Evolutionary conservation across 225 moss, liverwort and hornwort genomes (phyloP), one percentile per base, ranked within the genome.

Genomic region (Straminergon stramineum): DNA sequence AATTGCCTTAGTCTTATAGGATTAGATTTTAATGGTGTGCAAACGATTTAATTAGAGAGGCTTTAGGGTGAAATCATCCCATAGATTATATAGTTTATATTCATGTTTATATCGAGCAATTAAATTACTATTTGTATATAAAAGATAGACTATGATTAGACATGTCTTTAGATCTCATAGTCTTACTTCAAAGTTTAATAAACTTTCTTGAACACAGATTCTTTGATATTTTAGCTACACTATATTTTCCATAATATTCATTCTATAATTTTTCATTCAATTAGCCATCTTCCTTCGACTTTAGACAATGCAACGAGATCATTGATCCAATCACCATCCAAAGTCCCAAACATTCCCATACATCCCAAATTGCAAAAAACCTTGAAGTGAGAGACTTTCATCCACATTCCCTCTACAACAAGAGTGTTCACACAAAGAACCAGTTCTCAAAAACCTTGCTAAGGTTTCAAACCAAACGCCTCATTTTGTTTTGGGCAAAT

Each of bases 381-480:
- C 31, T 48, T 31, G 11, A 48, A 17, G 31, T 48, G 7, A 75
- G 7, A 75, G 11, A 75, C 30, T 45, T 75, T 48, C 48, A 18
- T 48, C 75, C 6, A 48, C 11, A 31, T 30, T 48, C 48, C 19
- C 2, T 18, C 2, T 19, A 17, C 19, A 75, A 16, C 2, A 26
- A 43, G 16, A 16, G 2, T 0, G 0, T 51, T 48, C 24, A 26
- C 0, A 17, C 0, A 19, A 2, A 11, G 1, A 19, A 45, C 0
- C 0, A 0, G 2, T 51, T 21, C 0, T 7, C 13, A 6, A 32
- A 19, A 32, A 51, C 11, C 52, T 76, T 34, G 4, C 5, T 1
- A 3, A 12, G 20, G 17, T 32, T 75, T 32, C 51, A 75, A 52
- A 76, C 15, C 18, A 48, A 10, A 4, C 9, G 9, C 18, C 14